Percentiles rank a stretch among this genome's conserved stretches.
Evolutionary conservation across 805 yeast species (phyloP).

Genomic region (Cyberlindnera galapagoensis): DNA sequence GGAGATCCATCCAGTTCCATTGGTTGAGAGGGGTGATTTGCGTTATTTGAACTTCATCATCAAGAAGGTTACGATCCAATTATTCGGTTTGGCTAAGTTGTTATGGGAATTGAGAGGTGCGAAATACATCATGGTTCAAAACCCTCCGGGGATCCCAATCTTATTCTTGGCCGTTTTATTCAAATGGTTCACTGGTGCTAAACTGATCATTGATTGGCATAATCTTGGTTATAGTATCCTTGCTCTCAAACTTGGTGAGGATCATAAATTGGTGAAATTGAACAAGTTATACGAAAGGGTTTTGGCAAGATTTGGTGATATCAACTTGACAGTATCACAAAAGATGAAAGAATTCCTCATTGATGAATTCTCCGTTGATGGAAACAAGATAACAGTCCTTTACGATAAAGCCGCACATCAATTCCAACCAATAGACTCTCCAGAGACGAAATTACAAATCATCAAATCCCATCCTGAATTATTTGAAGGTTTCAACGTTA

Average conservation of each 20-base stretch:
- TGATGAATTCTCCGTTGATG: constrained; percentile 45
- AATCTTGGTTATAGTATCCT: constrained; percentile 83
- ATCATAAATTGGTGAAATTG: constrained; percentile 51
- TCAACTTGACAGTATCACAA: constrained; percentile 75
- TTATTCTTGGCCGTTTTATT: constrained; percentile 55
- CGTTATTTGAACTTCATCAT: constrained; percentile 55
- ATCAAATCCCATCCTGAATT: constrained; percentile 30
- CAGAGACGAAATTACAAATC: constrained; percentile 26
- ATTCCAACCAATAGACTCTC: constrained; percentile 40
- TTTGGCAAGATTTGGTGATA: constrained; percentile 58
- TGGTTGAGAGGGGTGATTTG: constrained; percentile 30
- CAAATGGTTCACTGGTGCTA: constrained; percentile 46
- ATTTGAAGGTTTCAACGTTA: constrained; percentile 29
- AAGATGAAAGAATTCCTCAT: constrained; percentile 60
- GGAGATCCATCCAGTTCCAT: constrained; percentile 42
- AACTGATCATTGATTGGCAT: constrained; percentile 90
- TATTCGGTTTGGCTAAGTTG: constrained; percentile 37
- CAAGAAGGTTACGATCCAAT: constrained; percentile 54
- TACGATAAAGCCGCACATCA: constrained; percentile 80
- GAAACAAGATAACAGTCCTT: constrained; percentile 51
- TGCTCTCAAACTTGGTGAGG: constrained; percentile 50
- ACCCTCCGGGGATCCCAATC: constrained; percentile 91
- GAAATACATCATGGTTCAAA: constrained; percentile 69
- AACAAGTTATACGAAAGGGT: constrained; percentile 56
- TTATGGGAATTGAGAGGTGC: constrained; percentile 53